Percentiles rank a stretch among this genome's conserved stretches.
phyloP scores from a whole-genome alignment of 2,329 filamentous ascomycete species.

The Venturia nashicola region DNA sequence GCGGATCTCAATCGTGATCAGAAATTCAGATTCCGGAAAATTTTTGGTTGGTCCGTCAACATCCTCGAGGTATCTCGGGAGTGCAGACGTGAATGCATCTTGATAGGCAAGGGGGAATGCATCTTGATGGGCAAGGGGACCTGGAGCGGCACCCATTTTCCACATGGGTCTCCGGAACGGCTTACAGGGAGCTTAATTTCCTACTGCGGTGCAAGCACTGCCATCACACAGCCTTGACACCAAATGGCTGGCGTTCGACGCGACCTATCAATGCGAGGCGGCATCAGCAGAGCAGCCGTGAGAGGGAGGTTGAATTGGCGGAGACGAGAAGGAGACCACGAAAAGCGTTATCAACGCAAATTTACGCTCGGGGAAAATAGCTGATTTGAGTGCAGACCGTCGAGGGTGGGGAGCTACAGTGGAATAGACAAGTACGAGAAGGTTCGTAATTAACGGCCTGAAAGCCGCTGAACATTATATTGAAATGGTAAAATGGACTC shows the following conservation, averaged over 20 bases:
- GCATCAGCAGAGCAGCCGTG: not conserved
- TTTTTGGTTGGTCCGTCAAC: not conserved
- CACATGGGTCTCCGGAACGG: not conserved
- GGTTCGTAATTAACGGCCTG: not conserved
- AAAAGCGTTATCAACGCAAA: not conserved
- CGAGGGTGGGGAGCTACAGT: not conserved
- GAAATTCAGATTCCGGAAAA: conserved; percentile 4
- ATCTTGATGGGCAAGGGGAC: not conserved
- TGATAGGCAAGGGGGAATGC: not conserved
- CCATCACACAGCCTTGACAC: not conserved
- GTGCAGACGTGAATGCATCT: not conserved
- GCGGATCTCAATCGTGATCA: conserved; percentile 4
- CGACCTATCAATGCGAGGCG: not conserved
- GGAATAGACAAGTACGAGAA: not conserved
- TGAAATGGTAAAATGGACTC: not conserved
- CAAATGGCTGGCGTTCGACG: not conserved
- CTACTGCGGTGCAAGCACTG: not conserved
- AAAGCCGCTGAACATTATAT: not conserved
- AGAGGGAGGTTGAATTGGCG: not conserved
- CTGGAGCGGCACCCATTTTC: not conserved
- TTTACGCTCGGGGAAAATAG: not conserved
- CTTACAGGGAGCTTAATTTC: not conserved
- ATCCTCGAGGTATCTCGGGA: conserved; percentile 4
- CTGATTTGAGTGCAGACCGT: not conserved
- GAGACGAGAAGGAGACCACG: not conserved